Base-by-base conservation (phyloP, 225 moss, liverwort and hornwort species). In the Physcomitrellopsis africana region DNA sequence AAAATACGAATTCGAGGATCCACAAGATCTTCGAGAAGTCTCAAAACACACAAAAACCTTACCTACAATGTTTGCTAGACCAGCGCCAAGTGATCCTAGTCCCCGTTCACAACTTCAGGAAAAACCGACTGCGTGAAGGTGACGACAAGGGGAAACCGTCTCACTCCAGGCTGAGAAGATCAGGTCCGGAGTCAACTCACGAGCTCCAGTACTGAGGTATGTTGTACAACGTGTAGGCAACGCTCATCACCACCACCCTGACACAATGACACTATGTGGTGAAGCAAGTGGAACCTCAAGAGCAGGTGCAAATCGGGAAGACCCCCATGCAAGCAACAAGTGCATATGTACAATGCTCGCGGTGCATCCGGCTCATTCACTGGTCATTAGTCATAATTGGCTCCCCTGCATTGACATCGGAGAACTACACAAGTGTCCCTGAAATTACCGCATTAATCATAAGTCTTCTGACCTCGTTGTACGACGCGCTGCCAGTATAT, bases 361-460 rank as follows among this genome's bases (percentile, higher is more conserved):
- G 79, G 55, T 20, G 54, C 75, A 27, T 15, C 49, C 64, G 12
- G 41, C 47, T 47, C 7, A 14, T 37, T 53, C 37, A 69, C 75
- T 75, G 80, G 75, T 80, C 75, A 80, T 75, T 80, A 45, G 69
- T 19, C 69, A 75, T 74, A 41, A 62, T 63, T 80, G 58, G 0
- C 15, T 69, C 64, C 69, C 3, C 57, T 56, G 80, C 70, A 69
- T 70, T 75, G 69, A 80, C 80, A 74, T 80, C 24, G 63, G 48
- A 17, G 17, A 26, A 13, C 69, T 57, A 56, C 57, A 69, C 75
- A 70, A 64, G 58, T 59, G 56, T 65, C 58, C 15, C 32, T 37
- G 32, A 2, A 37, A 37, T 37, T 4, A 37, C 24, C 27, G 63
- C 75, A 70, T 75, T 75, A 49, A 65, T 70, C 70, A 65, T 24